Conservation (phyloP, 1,139 yeast species). For the Spathaspora jeffriesii region DNA sequence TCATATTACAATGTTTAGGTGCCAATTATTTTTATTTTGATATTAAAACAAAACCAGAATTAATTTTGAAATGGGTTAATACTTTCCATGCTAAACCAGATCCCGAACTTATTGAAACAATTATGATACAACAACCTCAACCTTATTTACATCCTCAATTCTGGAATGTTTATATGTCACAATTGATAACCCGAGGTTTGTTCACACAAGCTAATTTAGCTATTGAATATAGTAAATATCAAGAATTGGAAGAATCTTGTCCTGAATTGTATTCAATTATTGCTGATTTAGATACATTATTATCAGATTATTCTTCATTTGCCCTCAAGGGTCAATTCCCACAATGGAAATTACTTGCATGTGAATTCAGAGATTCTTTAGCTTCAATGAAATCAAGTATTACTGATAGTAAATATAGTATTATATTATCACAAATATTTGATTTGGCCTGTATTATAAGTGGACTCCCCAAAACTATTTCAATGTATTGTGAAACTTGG, state of each 20-base stretch:
- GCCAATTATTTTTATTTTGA: constrained; percentile 50
- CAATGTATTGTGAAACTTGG: constrained; percentile 59
- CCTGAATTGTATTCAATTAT: constrained; percentile 40
- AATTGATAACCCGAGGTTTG: constrained; percentile 63
- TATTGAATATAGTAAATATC: constrained; percentile 40
- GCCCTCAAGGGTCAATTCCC: constrained; percentile 43
- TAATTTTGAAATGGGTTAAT: constrained; percentile 63
- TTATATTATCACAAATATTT: constrained; percentile 39
- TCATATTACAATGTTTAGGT: constrained; percentile 57
- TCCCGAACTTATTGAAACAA: constrained; percentile 43
- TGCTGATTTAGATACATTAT: constrained; percentile 43
- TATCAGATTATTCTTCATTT: constrained; percentile 42
- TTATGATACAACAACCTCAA: constrained; percentile 40
- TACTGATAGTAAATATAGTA: constrained; percentile 17
- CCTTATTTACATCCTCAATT: constrained; percentile 60
- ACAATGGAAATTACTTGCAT: constrained; percentile 52
- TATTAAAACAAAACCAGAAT: constrained; percentile 44
- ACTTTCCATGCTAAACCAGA: constrained; percentile 64
- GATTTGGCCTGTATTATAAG: constrained; percentile 47
- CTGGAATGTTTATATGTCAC: constrained; percentile 63
- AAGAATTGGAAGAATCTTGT: constrained; percentile 30
- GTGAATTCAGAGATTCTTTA: constrained; percentile 49
- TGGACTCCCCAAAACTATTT: constrained; percentile 56
- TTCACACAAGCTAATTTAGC: constrained; percentile 55
- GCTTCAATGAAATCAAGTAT: constrained; percentile 23